A percentile compares a stretch with the other conserved stretches of the same genome.
phyloP scores from a whole-genome alignment of 1,284 basidiomycete species.

The Stygiomarasmius scandens region DNA sequence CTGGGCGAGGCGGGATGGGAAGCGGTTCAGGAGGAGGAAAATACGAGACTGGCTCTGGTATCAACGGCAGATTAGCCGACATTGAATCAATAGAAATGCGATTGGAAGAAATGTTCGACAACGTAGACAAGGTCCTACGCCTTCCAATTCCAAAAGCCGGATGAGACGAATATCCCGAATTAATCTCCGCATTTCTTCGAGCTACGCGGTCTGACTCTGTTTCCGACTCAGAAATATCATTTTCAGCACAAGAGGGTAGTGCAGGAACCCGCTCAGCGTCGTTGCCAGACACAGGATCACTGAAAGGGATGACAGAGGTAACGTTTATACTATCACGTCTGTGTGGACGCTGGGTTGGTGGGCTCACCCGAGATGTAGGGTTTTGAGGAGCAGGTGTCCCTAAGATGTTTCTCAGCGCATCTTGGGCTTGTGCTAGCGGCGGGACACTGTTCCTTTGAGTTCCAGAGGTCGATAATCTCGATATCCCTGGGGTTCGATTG shows the following conservation, averaged over 20 bases:
- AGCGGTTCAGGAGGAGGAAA: neutral
- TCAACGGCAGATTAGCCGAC: neutral
- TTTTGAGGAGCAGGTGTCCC: constrained; percentile 5
- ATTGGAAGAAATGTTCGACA: neutral
- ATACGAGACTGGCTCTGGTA: neutral
- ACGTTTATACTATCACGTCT: neutral
- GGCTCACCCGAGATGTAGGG: neutral
- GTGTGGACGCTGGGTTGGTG: neutral
- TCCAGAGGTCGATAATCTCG: constrained; percentile 19
- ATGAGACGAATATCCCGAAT: constrained; percentile 9
- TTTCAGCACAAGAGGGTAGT: neutral
- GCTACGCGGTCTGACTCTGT: constrained; percentile 13
- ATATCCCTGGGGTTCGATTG: too few relatives aligned
- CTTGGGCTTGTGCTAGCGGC: constrained; percentile 28
- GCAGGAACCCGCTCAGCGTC: neutral
- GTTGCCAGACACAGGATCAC: neutral
- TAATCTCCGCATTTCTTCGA: constrained; percentile 11
- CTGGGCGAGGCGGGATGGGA: neutral
- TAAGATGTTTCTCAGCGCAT: constrained; percentile 26
- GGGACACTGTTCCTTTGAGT: constrained; percentile 22
- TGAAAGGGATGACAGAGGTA: neutral
- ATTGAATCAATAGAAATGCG: neutral
- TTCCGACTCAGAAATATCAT: constrained; percentile 1
- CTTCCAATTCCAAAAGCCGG: neutral
- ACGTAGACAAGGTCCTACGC: constrained; percentile 3